These are phyloP conservation scores for Chaetoceros tenuissimus DNA, from an alignment of 108 stramenopile genomes.

Conservation along the genomic window DNA sequence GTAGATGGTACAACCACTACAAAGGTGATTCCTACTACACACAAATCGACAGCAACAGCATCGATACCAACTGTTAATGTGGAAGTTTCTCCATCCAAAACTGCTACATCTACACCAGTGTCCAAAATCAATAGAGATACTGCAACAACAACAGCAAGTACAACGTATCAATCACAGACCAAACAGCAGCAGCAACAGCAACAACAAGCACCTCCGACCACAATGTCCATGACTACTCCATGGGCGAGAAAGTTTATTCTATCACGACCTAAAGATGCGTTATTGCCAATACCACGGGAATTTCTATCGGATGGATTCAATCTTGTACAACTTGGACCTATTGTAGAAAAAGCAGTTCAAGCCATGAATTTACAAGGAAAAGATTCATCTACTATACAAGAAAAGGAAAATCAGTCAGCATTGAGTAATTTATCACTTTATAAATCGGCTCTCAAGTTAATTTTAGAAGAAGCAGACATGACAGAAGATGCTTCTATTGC, in stretches of 20 bases:
- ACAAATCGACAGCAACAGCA: constrained; percentile 5
- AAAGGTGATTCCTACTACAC: too few species aligned
- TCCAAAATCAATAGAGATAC: background rate
- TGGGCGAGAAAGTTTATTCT: constrained; percentile 17
- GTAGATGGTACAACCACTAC: too few species aligned
- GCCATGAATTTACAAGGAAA: background rate
- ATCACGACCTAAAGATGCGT: constrained; percentile 16
- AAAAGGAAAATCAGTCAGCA: background rate
- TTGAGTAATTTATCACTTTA: background rate
- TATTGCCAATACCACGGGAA: constrained; percentile 44
- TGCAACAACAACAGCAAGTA: background rate
- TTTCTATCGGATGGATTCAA: constrained; percentile 48
- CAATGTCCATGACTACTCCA: constrained; percentile 19
- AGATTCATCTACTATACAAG: background rate
- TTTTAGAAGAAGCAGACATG: constrained; percentile 20
- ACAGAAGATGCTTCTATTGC: constrained; percentile 6
- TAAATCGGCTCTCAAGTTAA: constrained; percentile 23
- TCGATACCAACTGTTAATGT: background rate
- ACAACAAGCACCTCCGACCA: background rate
- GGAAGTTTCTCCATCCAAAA: background rate
- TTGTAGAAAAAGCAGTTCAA: constrained; percentile 30
- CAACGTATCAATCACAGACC: background rate
- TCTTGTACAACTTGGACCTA: constrained; percentile 38
- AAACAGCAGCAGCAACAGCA: constrained; percentile 1
- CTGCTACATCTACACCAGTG: background rate